Evolutionary conservation across 106 monocot species (phyloP), one percentile per base, ranked within the genome.

Genomic region (Vanilla planifolia): DNA sequence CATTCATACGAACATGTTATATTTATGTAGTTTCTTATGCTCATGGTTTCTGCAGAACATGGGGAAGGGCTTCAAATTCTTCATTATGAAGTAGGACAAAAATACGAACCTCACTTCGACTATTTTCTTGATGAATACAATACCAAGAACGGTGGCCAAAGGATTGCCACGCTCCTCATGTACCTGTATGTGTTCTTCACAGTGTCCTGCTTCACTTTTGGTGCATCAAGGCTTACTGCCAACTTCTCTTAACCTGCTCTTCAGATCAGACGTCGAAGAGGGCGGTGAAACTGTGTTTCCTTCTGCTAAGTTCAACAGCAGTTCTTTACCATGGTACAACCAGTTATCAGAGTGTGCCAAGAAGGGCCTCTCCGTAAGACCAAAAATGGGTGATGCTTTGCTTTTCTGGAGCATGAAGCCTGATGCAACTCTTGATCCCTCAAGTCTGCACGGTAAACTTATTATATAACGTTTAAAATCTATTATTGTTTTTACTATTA

Each of bases 271-370:
- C 80, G 85, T 85, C 39, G 85, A 85, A 67, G 85, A 85, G 55
- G 85, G 85, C 27, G 85, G 85, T n/a, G 85, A 85, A 70, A 85
- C 85, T 5, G 62, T 85, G 4, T 85, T 85, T 23, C 85, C 85
- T 40, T 47, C 66, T 44, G 73, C 80, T 0, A 80, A 66, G 58
- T 51, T 32, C 17, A 80, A 85, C 73, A 85, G 80, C 46, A 85
- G 85, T 46, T 65, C 85, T 67, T 77, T 80, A 44, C 64, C 85
- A 21, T 71, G 69, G 66, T 74, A 78, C 33, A 63, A 74, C 59
- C 70, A 75, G 59, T 51, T 84, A 48, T 84, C 83, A 24, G 75
- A 79, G 30, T 84, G 83, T 60, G 83, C 63, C 45, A 84, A 75
- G 64, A 63, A 67, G 36, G 83, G 83, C 17, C 37, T 84, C 48